Evolutionary conservation across 2,329 filamentous ascomycete species (phyloP).

Genomic region (Hymenoscyphus fraxineus): DNA sequence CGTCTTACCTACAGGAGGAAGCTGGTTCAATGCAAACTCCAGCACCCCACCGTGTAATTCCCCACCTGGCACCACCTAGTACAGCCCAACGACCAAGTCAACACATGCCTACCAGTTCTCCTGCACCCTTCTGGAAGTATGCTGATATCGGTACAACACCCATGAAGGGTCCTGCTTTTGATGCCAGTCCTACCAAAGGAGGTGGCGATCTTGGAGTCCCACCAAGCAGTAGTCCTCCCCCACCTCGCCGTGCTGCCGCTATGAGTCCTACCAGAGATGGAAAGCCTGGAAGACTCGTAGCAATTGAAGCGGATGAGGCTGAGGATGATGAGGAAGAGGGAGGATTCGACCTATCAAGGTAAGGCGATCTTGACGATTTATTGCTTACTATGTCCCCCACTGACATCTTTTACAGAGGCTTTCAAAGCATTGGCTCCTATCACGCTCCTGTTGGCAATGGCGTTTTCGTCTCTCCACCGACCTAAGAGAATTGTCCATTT

Average conservation of each 20-base stretch:
- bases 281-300: conserved; percentile 20
- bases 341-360: conserved; percentile 34
- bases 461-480: conserved; percentile 15
- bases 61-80: conserved; percentile 72
- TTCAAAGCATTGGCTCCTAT: conserved; percentile 62
- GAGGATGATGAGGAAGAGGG: conserved; percentile 31
- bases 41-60: conserved; percentile 68
- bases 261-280: conserved; percentile 30
- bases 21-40: conserved; percentile 64
- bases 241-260: conserved; percentile 23
- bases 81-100: conserved; percentile 78
- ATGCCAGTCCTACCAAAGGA: conserved; percentile 56
- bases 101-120: conserved; percentile 81
- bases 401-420: conserved; percentile 43
- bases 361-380: conserved; percentile 7
- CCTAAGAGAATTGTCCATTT: background rate
- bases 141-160: conserved; percentile 72
- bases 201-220: conserved; percentile 35
- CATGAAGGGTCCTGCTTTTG: conserved; percentile 49
- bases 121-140: conserved; percentile 86
- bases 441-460: conserved; percentile 39
- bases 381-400: background rate
- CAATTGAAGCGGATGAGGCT: conserved; percentile 26
- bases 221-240: conserved; percentile 57
- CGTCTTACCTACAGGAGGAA: conserved; percentile 60